A percentile compares a stretch with the other conserved stretches of the same genome.
Conservation (phyloP, 2,329 filamentous ascomycete species). For the Zymoseptoria passerinii region DNA sequence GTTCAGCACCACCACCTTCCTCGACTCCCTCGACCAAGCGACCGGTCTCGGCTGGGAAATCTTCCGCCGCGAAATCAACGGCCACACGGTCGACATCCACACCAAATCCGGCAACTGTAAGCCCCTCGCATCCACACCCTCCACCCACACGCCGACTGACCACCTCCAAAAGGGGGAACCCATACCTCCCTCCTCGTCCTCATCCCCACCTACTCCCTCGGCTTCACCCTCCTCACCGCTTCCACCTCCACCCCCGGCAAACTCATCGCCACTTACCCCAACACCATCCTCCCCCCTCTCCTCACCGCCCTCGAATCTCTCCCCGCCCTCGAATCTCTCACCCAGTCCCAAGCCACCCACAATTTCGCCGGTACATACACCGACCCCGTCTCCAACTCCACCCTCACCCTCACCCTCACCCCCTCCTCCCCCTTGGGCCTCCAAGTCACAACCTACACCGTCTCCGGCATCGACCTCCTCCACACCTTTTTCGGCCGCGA, state of each 20-base stretch:
- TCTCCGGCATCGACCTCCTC: slow-evolving; percentile 29
- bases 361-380: slow-evolving; percentile 24
- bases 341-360: slow-evolving; percentile 21
- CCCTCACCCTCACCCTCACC: slow-evolving; percentile 21
- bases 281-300: slow-evolving; percentile 17
- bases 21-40: slow-evolving; percentile 30
- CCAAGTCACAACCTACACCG: slow-evolving; percentile 25
- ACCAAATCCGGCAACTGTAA: slow-evolving; percentile 36
- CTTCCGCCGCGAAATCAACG: slow-evolving; percentile 32
- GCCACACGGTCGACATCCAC: slow-evolving; percentile 40
- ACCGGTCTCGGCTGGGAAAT: slow-evolving; percentile 46
- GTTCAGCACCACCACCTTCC: slow-evolving; percentile 38
- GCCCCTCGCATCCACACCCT: neutral
- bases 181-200: slow-evolving; percentile 28
- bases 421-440: slow-evolving; percentile 21
- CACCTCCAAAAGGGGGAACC: slow-evolving; percentile 22
- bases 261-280: slow-evolving; percentile 9
- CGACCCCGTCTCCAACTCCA: slow-evolving; percentile 12
- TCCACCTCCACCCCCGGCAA: slow-evolving; percentile 6
- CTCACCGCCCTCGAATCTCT: slow-evolving; percentile 24
- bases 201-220: slow-evolving; percentile 42
- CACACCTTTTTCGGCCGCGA: slow-evolving; percentile 9
- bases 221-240: slow-evolving; percentile 35
- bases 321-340: slow-evolving; percentile 23
- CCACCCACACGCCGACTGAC: neutral